Percentiles rank a stretch among this genome's conserved stretches.
Conservation (phyloP, 768 basidiomycete species). For the Mycena albidolilacea region DNA sequence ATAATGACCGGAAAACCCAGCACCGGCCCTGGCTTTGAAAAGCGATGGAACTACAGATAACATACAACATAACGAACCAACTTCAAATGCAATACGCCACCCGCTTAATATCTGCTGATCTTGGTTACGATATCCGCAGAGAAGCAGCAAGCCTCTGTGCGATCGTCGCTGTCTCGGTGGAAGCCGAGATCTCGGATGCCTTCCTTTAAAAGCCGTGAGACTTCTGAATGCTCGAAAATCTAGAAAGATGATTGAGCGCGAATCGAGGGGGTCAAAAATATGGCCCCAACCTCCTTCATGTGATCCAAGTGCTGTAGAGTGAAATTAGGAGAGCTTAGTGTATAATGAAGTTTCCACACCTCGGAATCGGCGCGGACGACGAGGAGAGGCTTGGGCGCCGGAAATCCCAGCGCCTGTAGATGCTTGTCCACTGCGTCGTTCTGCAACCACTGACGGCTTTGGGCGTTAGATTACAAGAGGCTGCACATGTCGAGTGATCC, state of each 20-base stretch:
- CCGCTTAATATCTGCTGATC: conserved; percentile 21
- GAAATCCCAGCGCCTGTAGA: conserved; percentile 28
- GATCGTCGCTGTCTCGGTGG: conserved; percentile 24
- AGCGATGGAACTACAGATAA: no score
- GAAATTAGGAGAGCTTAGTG: conserved; percentile 6
- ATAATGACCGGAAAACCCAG: no score
- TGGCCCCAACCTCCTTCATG: conserved; percentile 26
- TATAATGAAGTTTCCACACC: conserved; percentile 20
- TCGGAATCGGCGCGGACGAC: conserved; percentile 28
- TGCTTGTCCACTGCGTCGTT: conserved; percentile 30
- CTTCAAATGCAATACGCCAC: no score
- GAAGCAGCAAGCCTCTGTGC: conserved; percentile 9
- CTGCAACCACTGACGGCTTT: conserved; percentile 23
- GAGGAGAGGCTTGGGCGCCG: conserved; percentile 28
- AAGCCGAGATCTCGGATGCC: conserved; percentile 21
- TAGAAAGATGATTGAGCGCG: conserved; percentile 10
- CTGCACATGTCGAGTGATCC: conserved; percentile 1
- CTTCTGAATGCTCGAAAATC: conserved; percentile 33
- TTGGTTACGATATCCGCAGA: conserved; percentile 31
- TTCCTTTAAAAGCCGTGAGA: conserved; percentile 4
- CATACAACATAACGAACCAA: no score
- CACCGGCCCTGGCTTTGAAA: no score
- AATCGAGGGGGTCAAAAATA: conserved; percentile 10
- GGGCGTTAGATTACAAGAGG: conserved; percentile 13
- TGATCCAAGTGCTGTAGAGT: conserved; percentile 27